Percentiles rank a stretch among this genome's conserved stretches.
These are phyloP conservation scores for Penicillium verrucosum DNA, from an alignment of 2,329 filamentous ascomycete species.

Conservation along the genomic window DNA sequence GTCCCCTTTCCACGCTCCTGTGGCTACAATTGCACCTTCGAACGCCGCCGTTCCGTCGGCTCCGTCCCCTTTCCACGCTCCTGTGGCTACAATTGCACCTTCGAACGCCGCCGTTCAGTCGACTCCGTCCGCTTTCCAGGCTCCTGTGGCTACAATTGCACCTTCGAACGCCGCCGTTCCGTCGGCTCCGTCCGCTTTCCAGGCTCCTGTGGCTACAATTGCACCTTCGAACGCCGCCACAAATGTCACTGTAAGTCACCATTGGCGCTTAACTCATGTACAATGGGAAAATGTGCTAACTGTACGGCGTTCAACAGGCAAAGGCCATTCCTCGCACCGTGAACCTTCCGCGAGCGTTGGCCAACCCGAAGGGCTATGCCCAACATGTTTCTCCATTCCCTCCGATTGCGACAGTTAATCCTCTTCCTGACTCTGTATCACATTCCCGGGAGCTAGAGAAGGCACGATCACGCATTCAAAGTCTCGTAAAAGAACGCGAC, in stretches of 20 bases:
- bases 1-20: not conserved
- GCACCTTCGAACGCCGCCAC: not conserved
- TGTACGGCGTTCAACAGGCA: not conserved
- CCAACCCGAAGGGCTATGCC: not conserved
- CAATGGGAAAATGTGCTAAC: not conserved
- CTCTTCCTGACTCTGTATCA: not conserved
- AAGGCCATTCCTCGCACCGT: not conserved
- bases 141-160: not conserved
- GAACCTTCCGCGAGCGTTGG: not conserved
- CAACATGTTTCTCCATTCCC: not conserved
- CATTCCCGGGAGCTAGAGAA: not conserved
- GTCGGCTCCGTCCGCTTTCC: not conserved
- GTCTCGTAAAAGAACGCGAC: conserved; percentile 29
- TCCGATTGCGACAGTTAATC: not conserved
- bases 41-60: not conserved
- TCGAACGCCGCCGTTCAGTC: not conserved
- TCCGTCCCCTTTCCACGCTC: not conserved
- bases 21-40: not conserved
- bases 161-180: not conserved
- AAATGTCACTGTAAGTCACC: not conserved
- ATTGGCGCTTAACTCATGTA: not conserved
- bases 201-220: not conserved
- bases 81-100: not conserved
- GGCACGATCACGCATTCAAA: not conserved
- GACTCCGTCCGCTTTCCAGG: not conserved